Base-by-base conservation (phyloP, 768 basidiomycete species). In the Trametes sanguinea region DNA sequence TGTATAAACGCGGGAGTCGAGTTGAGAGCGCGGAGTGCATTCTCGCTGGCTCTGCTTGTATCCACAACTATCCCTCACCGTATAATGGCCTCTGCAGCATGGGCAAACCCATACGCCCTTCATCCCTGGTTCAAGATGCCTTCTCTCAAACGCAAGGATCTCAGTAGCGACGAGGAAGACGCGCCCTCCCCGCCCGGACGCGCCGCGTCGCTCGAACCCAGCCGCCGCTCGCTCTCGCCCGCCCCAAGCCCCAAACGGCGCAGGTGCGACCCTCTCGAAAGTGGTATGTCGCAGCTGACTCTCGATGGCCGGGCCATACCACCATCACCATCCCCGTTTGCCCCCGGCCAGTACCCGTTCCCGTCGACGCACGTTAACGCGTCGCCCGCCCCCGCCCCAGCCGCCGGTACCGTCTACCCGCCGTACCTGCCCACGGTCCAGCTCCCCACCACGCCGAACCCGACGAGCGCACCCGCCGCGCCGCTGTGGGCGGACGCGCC, bases 281-380 rank as follows among this genome's bases (percentile, higher is more conserved):
- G 75, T 53, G 85, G 83, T 1, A 73, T 89, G 50, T 84, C 86
- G 17, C 78, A 83, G 65, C 78, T 89, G 68, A 69, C 73, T 0
- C 72, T 80, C 16, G 69, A 48, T 51, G 59, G 62, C 27, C 57
- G 48, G 35, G 27, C 62, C 39, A 50, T 54, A 54, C 50, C 62
- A 48, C 33, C 51, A 47, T 50, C 60, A 50, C 43, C 65, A 29
- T 29, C 48, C 32, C 53, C 35, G 3, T 51, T 55, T 30, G n/a
- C 46, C 14, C 22, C 47, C 39, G 42, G 35, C 52, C 51, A 52
- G 40, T 43, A 51, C 17, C 44, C 42, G 42, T 43, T 37, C 42
- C 42, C 42, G 22, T 22, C 22, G 42, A 43, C 42, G 35, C 35
- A 37, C 6, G 35, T 37, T 37, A 37, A 37, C 37, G 10, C 42